Evolutionary conservation across 331 rosid genomes (phyloP), one percentile per base, ranked within the genome.

Genomic region (Dryas integrifolia): DNA sequence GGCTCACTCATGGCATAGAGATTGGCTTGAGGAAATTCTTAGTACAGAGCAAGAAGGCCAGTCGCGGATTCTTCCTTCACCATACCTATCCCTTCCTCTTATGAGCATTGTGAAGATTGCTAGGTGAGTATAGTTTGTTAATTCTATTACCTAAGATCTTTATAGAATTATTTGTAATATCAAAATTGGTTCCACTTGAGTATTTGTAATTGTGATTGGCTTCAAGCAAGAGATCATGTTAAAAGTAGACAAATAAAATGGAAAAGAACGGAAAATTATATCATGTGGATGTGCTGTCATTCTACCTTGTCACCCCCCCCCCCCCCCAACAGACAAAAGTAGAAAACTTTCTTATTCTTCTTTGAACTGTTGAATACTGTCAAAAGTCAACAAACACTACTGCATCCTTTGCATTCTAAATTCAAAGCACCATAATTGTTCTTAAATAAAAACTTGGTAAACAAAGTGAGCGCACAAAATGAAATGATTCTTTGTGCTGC

Each of bases 1-100:
- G 57, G 96, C 98, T 73, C 92, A 86, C n/a, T 91, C 97, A 0
- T 94, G 98, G 98, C 75, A 88, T 77, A 89, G 89, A 88, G 79
- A 77, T 70, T 79, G 88, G 85, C 96, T 94, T 5, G 96, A 94
- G 84, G 92, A 94, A 55, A 79, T 86, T 72, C 86, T 94, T 60
- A 86, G 81, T 83, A 21, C 80, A 4, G 88, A 86, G 72, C 90
- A 86, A 67, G 84, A 60, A 26, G 85, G 72, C 55, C 74, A 55
- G 77, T 51, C 85, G 26, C 87, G 74, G 77, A 86, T 81, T 68
- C 82, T 79, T 74, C 92, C 91, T 65, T 89, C 97, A 12, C 96
- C 93, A 6, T 92, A 85, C 78, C 2, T 94, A 30, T 89, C 90
- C 74, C 92, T 94, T 74, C 98, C 98, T 55, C 88, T 94, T 41